Evolutionary conservation across 768 basidiomycete species (phyloP).

Genomic region (Suillus brevipes): DNA sequence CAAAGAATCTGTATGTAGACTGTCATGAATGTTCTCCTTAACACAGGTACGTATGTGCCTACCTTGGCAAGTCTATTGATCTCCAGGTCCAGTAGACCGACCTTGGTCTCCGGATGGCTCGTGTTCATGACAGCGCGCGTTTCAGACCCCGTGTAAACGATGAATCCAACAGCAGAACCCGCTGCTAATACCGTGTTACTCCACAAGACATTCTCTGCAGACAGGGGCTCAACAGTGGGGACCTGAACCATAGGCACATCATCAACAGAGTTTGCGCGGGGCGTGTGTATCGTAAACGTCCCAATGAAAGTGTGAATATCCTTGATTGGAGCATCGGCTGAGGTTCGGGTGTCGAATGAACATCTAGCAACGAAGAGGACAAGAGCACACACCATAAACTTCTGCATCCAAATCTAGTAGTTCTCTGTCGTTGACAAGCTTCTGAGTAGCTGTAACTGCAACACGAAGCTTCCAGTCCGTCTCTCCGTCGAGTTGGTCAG

Average conservation of each 20-base stretch:
- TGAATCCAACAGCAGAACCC: constrained; percentile 88
- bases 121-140: constrained; percentile 99
- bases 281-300: constrained; percentile 75
- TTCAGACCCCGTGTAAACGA: constrained; percentile 93
- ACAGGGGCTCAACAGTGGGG: constrained; percentile 75
- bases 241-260: constrained; percentile 42
- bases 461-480: constrained; percentile 98
- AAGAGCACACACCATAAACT: constrained; percentile 68
- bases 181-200: constrained; percentile 97
- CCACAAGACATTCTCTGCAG: constrained; percentile 96
- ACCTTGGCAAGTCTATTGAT: constrained; percentile 97
- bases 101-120: constrained; percentile 93
- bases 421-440: constrained; percentile 53
- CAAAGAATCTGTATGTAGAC: constrained; percentile 73
- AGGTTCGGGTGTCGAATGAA: constrained; percentile 3
- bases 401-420: constrained; percentile 75
- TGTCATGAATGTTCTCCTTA: not conserved
- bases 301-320: constrained; percentile 96
- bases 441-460: constrained; percentile 83
- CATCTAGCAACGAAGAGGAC: not conserved
- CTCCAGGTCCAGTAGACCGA: constrained; percentile 88
- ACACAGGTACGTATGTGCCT: constrained; percentile 9
- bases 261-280: constrained; percentile 24
- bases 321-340: constrained; percentile 93
- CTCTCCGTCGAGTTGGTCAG: constrained; percentile 97